Evolutionary conservation across 2,329 filamentous ascomycete genomes (phyloP).

Genomic region (Neurospora sp.): DNA sequence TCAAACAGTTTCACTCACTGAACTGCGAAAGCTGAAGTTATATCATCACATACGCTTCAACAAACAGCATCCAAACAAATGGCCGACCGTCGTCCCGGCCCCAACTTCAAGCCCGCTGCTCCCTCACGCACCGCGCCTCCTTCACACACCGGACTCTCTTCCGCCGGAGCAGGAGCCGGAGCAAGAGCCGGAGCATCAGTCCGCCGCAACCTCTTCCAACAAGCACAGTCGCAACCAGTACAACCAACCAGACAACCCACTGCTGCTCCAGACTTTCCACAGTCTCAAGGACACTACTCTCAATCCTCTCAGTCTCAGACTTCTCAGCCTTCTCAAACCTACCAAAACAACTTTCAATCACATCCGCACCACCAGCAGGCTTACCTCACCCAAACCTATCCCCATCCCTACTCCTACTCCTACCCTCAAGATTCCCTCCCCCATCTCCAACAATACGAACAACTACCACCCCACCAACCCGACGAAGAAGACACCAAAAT

Average conservation of each 20-base stretch:
- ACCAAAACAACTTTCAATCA: neutral
- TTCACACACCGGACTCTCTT: neutral
- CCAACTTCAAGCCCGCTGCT: conserved; percentile 8
- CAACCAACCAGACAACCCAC: conserved; percentile 50
- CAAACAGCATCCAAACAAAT: conserved; percentile 5
- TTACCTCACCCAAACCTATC: neutral
- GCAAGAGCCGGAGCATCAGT: conserved; percentile 20
- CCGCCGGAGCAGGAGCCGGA: conserved; percentile 6
- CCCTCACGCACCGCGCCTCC: conserved; percentile 9
- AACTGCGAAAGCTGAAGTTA: neutral
- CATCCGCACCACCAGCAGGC: neutral
- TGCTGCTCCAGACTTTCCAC: conserved; percentile 13
- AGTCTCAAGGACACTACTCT: neutral
- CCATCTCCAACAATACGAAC: conserved; percentile 32
- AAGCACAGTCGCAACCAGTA: conserved; percentile 17
- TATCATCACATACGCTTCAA: neutral
- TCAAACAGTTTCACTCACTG: neutral
- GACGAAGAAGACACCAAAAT: neutral
- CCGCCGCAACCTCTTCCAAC: conserved; percentile 49
- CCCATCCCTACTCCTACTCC: neutral
- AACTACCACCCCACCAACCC: neutral
- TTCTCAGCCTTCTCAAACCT: neutral
- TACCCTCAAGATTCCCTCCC: conserved; percentile 15
- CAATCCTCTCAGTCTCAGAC: neutral
- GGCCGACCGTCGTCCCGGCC: conserved; percentile 12